A percentile compares a stretch with the other conserved stretches of the same genome.
phyloP scores from a whole-genome alignment of 202 grass and related monocot genomes.

The Panicum virgatum region DNA sequence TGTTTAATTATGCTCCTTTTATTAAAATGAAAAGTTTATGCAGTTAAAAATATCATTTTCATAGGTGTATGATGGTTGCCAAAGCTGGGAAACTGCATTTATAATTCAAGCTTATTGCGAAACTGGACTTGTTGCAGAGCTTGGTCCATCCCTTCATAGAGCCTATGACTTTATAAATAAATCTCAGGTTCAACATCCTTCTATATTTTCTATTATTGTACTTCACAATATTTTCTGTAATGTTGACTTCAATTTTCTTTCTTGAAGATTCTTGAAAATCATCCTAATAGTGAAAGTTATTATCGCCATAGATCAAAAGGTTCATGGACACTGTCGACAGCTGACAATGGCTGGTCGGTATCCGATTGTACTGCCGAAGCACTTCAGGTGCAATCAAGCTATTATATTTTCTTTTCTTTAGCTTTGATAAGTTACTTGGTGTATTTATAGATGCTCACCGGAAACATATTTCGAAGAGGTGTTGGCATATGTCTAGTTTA shows the following conservation, averaged over 20 bases:
- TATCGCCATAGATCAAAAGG: slow-evolving; percentile 22
- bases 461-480: no score
- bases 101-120: slow-evolving; percentile 45
- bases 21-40: no score
- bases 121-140: slow-evolving; percentile 17
- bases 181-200: slow-evolving; percentile 34
- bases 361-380: slow-evolving; percentile 2
- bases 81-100: slow-evolving; percentile 42
- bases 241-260: background rate
- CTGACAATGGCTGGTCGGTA: background rate
- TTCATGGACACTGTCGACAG: slow-evolving; percentile 6
- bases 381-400: background rate
- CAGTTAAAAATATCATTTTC: no score
- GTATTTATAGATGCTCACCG: no score
- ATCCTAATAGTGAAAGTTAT: background rate
- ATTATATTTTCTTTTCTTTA: no score
- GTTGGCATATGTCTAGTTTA: no score
- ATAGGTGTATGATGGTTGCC: slow-evolving; percentile 24
- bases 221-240: no score
- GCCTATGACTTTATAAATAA: slow-evolving; percentile 39
- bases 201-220: no score
- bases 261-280: slow-evolving; percentile 18
- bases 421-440: no score
- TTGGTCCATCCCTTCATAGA: slow-evolving; percentile 25
- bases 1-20: no score